A percentile compares a stretch with the other conserved stretches of the same genome.
These are phyloP conservation scores for Uronychia binucleata DNA, from an alignment of 73 alveolate genomes.

Conservation along the genomic window DNA sequence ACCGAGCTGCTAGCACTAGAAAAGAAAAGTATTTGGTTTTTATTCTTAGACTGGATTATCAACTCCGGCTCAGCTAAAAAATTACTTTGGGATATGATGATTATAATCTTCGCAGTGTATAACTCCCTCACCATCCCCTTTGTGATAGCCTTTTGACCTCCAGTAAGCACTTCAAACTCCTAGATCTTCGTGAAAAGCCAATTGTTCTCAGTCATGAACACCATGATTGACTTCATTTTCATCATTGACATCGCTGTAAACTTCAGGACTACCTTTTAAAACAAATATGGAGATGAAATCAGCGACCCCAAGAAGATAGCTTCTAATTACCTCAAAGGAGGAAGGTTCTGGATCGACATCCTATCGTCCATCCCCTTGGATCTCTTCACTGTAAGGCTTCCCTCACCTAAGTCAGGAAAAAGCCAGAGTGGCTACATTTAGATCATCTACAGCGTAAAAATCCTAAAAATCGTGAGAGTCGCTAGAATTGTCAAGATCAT, in stretches of 20 bases:
- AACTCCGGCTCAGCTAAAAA: too few species aligned
- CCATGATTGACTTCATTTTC: not conserved
- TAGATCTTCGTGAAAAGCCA: not conserved
- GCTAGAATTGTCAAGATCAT: constrained; percentile 30
- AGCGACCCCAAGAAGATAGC: constrained; percentile 13
- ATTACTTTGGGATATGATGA: constrained; percentile 53
- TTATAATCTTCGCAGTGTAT: constrained; percentile 37
- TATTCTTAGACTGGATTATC: too few species aligned
- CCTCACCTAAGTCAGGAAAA: constrained; percentile 9
- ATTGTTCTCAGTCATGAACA: not conserved
- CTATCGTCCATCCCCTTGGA: constrained; percentile 25
- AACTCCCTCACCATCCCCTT: constrained; percentile 36
- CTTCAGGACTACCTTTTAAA: constrained; percentile 2
- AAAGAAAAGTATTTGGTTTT: not conserved
- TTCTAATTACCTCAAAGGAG: constrained; percentile 3
- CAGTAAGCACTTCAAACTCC: not conserved
- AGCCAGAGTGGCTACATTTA: constrained; percentile 9
- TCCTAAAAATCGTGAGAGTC: constrained; percentile 38
- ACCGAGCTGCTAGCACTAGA: not conserved
- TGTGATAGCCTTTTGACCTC: constrained; percentile 5
- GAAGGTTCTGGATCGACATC: constrained; percentile 17
- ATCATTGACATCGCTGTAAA: constrained; percentile 7
- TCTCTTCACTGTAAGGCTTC: not conserved
- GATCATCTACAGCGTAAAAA: constrained; percentile 24
- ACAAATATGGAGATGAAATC: constrained; percentile 34